Base-by-base conservation (phyloP, 164 flowering plant genomes). In the Tinospora cordifolia region DNA sequence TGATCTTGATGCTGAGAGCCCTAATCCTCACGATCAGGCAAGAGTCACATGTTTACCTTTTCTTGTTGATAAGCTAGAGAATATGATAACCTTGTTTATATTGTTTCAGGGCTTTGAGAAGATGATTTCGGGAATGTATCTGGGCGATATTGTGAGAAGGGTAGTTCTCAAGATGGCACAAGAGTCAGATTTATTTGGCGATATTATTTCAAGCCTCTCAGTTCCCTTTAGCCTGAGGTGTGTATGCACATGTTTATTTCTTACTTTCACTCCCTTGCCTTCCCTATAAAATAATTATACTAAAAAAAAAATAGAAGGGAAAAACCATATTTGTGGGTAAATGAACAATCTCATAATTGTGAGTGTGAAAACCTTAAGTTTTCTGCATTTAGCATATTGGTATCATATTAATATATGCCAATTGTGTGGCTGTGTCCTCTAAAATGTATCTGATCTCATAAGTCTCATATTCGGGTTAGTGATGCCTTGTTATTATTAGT, bases 41-140 rank as follows among this genome's bases (percentile, higher is more conserved):
- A 70, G 76, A 17, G 39, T 59, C 19, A 14, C 41, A 72, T 27
- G 11, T 6, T 46, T 36, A 66, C 68, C n/a, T 47, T 69, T 39
- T 36, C 22, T 36, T 34, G 49, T 63, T 54, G 21, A 25, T 6
- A 15, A 62, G 67, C n/a, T 19, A 54, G 24, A 54, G 24, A n/a
- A 8, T 3, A 21, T 58, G 8, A 47, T 21, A 65, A 26, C 26
- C 25, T 58, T 60, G 34, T 64, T 11, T 62, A 39, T 70, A 69
- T 75, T 82, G 66, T 41, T 82, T 71, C 85, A 93, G 98, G 97
- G 93, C 71, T 93, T 91, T 76, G 98, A 93, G 85, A 93, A 93
- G 84, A 88, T 93, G 98, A 88, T 93, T 75, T 85, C 98, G 57
- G 98, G 97, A 69, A 91, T 91, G 97, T 93, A 93, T 79, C 79